Evolutionary conservation across 192 early-diverging fungal species (phyloP).

Genomic region (Podila horticola): DNA sequence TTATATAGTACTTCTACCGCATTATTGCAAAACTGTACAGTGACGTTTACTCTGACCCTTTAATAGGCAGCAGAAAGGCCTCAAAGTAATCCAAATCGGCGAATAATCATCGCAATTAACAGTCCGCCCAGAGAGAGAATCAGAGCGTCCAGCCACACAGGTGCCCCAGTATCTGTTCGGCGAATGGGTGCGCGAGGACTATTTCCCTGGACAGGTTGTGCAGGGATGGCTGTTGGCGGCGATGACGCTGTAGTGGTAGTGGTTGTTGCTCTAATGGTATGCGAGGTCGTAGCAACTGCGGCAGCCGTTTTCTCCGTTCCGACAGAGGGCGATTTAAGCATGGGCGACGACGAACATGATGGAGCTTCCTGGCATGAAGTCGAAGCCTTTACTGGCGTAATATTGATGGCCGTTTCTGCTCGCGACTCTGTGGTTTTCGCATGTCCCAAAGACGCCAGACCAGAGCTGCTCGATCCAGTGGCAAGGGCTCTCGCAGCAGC

Average conservation of each 20-base stretch:
- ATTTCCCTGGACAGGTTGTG: background rate
- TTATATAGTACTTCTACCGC: too few relatives aligned
- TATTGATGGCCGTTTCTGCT: too few relatives aligned
- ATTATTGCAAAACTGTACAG: too few relatives aligned
- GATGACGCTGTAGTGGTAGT: background rate
- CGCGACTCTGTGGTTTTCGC: too few relatives aligned
- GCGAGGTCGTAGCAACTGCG: background rate
- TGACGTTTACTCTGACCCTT: background rate
- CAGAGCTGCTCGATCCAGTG: too few relatives aligned
- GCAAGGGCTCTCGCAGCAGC: background rate
- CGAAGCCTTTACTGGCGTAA: too few relatives aligned
- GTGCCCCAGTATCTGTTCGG: constrained; percentile 12
- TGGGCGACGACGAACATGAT: too few relatives aligned
- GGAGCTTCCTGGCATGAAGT: too few relatives aligned
- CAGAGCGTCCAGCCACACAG: constrained; percentile 48
- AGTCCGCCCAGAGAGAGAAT: constrained; percentile 40
- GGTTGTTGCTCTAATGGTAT: background rate
- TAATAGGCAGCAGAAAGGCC: background rate
- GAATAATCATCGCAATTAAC: constrained; percentile 34
- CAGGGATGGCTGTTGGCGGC: background rate
- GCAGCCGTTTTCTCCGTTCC: background rate
- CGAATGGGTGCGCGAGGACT: background rate
- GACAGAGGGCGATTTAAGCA: too few relatives aligned
- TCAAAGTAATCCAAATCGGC: constrained; percentile 15
- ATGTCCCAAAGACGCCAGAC: too few relatives aligned